A percentile compares a stretch with the other conserved stretches of the same genome.
These are phyloP conservation scores for Rhododendron williamsianum DNA, from an alignment of 148 eudicot genomes.

Conservation along the genomic window DNA sequence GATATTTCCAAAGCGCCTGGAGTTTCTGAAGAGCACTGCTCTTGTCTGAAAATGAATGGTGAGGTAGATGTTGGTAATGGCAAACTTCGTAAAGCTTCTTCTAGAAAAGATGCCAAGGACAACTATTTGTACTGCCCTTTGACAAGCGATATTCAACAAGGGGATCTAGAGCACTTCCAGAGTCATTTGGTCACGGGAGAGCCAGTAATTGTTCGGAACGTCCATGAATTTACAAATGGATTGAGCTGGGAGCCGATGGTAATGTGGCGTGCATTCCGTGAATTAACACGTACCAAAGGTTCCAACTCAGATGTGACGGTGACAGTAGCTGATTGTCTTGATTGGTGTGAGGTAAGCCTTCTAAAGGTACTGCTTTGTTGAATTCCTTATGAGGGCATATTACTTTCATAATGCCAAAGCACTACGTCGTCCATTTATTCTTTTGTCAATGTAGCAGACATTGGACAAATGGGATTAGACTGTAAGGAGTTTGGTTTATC, in stretches of 20 bases:
- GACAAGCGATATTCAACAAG: constrained; percentile 28
- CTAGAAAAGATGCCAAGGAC: constrained; percentile 34
- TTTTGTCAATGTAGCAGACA: background rate
- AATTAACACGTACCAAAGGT: constrained; percentile 28
- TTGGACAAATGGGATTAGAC: background rate
- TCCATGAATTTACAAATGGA: constrained; percentile 42
- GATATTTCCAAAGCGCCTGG: constrained; percentile 18
- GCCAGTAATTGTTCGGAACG: constrained; percentile 48
- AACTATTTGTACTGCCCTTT: constrained; percentile 41
- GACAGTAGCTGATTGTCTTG: constrained; percentile 38
- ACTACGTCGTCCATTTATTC: background rate
- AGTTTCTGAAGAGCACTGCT: constrained; percentile 14
- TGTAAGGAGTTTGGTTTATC: background rate
- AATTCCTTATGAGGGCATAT: background rate
- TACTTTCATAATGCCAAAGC: background rate
- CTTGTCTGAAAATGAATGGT: constrained; percentile 21
- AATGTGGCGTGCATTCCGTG: constrained; percentile 61
- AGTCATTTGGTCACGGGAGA: constrained; percentile 50
- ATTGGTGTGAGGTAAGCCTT: constrained; percentile 44
- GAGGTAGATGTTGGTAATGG: constrained; percentile 9
- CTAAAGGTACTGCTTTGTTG: background rate
- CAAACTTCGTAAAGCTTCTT: constrained; percentile 36
- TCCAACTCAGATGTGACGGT: constrained; percentile 24
- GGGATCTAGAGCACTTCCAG: constrained; percentile 45
- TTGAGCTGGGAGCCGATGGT: constrained; percentile 75